Base-by-base conservation (phyloP, 306 rosid species). In the Begonia loranthoides region DNA sequence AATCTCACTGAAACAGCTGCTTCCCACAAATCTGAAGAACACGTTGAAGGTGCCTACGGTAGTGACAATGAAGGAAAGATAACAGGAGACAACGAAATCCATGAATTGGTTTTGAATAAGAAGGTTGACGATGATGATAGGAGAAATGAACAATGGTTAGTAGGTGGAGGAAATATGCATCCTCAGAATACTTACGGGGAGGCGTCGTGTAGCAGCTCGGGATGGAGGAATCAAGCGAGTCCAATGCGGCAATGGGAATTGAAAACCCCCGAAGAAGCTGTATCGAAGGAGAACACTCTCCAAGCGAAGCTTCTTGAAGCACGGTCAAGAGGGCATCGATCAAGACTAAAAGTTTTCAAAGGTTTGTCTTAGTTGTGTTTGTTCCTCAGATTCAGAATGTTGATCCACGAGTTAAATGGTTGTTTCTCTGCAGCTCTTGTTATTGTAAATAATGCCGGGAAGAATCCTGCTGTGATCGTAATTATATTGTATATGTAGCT, bases 241-340 rank as follows among this genome's bases (percentile, higher is more conserved):
- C 95, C 99, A 3, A 83, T 74, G 47, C 66, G 77, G 55, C 95
- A 82, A 63, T 80, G 97, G 97, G 82, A 75, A 82, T 51, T 75
- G 13, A 21, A 74, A 65, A 56, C 79, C 45, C 78, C 79, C 45
- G 79, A 68, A 47, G 66, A 15, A 33, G 90, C 76, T 53, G 57
- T 57, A 16, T 63, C 66, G 28, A 90, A 67, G 80, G 94, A 83
- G 51, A 82, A 80, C 41, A 76, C 84, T 21, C 75, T 90, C 68
- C 83, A 83, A 61, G 94, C 95, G 4, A 90, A 90, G 76, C 99
- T 90, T 65, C 76, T 86, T 9, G 99, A 90, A 73, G 99, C 95
- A 65, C 80, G 99, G 73, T 72, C 93, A 11, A 90, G 79, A 64
- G 95, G 93, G 12, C 82, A 74, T 57, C 62, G 93, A 5, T 69